A percentile compares a stretch with the other conserved stretches of the same genome.
Conservation (phyloP, 352 stramenopile genomes). For the Blastocystis sp. region DNA sequence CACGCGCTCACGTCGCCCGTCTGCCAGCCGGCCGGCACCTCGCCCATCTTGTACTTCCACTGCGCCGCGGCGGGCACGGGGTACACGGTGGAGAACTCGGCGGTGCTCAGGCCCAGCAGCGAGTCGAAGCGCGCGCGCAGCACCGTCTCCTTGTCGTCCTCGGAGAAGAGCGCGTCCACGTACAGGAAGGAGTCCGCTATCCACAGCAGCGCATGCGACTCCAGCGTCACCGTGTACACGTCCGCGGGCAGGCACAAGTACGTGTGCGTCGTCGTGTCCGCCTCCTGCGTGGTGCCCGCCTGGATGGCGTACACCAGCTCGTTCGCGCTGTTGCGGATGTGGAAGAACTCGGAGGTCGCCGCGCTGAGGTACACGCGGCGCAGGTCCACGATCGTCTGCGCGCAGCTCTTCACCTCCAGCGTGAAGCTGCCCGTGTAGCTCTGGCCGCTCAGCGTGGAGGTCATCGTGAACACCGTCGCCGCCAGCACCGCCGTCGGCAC, state of each 20-base stretch:
- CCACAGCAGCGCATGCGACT: not conserved
- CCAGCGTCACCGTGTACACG: not conserved
- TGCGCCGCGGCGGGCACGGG: too few relatives aligned
- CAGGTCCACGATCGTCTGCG: not conserved
- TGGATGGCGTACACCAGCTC: too few relatives aligned
- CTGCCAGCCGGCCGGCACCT: too few relatives aligned
- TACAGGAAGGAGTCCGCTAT: constrained; percentile 8
- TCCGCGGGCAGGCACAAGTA: too few relatives aligned
- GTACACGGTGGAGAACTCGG: too few relatives aligned
- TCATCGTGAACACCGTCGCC: too few relatives aligned
- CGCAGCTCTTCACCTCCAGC: not conserved
- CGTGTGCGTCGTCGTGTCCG: too few relatives aligned
- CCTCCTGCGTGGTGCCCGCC: too few relatives aligned
- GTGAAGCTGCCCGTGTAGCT: too few relatives aligned
- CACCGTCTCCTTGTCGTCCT: constrained; percentile 19
- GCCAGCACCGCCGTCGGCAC: too few relatives aligned
- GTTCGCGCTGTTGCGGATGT: too few relatives aligned
- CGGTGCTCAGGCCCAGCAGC: not conserved
- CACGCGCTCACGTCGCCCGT: not conserved
- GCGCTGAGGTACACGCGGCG: not conserved
- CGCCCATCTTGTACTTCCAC: not conserved
- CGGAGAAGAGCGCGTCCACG: not conserved
- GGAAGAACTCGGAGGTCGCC: not conserved
- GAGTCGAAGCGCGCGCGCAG: constrained; percentile 4
- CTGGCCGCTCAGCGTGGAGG: too few relatives aligned